Base-by-base conservation (phyloP, 192 early-diverging fungal species). In the Diversispora eburnea region DNA sequence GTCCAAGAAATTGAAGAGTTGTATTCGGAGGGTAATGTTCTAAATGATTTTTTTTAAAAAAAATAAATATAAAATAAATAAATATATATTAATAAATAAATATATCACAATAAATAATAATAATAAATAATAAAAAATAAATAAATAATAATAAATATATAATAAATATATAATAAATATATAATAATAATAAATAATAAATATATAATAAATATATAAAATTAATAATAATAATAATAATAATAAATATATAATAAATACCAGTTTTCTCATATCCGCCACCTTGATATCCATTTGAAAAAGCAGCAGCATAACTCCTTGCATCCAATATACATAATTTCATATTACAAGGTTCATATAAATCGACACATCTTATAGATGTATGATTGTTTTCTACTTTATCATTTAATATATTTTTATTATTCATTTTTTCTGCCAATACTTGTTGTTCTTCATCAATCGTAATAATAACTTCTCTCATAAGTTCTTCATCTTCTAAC, bases 321-420 rank as follows among this genome's bases (percentile, higher is more conserved):
- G 81, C 81, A 52, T 82, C 81, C 61, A 82, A 77, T 25, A 82
- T 77, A 56, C 78, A 82, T 17, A 82, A 75, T 60, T 77, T 82
- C 19, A 76, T 77, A 4, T 47, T 15, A 51, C 41, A n/a, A 20
- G 67, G 52, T 48, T 45, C 49, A 33, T 48, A 17, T 49, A 66
- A 66, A 13, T 22, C 20, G 3, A 20, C 4, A 46, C 19, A 46
- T 25, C 48, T 46, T 66, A 22, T 66, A 49, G 19, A 6, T 48
- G 15, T 12, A 10, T 13, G 3, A 17, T 49, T 33, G 48, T 8
- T 41, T 13, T 46, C 5, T 12, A 49, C 5, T 22, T 17, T 20
- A 12, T 49, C 42, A 4, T 7, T 13, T 19, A 45, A 1, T 45
- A 19, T 22, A 66, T 22, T 7, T 22, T 17, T 48, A 48, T 47